phyloP scores from a whole-genome alignment of 305 asterid genomes.

The Stenogyne calaminthoides region DNA sequence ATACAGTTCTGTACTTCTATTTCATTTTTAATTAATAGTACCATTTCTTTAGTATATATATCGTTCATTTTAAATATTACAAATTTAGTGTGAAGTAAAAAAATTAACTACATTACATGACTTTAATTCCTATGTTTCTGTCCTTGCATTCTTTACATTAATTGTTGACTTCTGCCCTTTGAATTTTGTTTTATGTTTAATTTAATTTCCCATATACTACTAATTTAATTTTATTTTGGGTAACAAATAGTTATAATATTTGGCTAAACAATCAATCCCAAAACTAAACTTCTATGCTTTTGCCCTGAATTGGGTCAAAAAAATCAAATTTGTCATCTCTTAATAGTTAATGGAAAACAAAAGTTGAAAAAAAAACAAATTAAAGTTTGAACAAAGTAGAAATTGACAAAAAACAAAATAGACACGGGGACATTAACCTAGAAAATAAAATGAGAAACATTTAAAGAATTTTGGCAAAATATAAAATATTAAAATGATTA shows the following conservation, averaged over 20 bases:
- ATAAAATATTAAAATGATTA: too few relatives aligned
- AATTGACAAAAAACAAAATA: too few relatives aligned
- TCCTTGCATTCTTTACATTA: background rate
- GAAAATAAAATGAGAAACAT: background rate
- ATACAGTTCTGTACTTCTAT: background rate
- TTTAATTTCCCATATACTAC: background rate
- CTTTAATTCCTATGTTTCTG: background rate
- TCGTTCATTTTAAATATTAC: background rate
- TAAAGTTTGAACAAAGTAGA: too few relatives aligned
- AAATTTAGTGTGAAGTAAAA: background rate
- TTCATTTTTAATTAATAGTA: background rate
- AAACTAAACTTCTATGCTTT: too few relatives aligned
- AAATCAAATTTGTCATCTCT: background rate
- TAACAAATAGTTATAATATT: background rate
- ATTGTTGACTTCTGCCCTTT: background rate
- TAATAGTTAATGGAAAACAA: background rate
- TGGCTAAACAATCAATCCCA: background rate
- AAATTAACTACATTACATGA: background rate
- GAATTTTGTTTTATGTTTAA: background rate
- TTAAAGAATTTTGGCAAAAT: background rate
- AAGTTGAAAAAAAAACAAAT: background rate
- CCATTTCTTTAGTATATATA: background rate
- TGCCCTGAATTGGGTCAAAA: background rate
- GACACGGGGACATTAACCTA: too few relatives aligned
- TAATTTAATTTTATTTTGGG: background rate